Percentiles rank a stretch among this genome's conserved stretches.
Conservation (phyloP, 495 filamentous ascomycete genomes). For the Letharia lupina region DNA sequence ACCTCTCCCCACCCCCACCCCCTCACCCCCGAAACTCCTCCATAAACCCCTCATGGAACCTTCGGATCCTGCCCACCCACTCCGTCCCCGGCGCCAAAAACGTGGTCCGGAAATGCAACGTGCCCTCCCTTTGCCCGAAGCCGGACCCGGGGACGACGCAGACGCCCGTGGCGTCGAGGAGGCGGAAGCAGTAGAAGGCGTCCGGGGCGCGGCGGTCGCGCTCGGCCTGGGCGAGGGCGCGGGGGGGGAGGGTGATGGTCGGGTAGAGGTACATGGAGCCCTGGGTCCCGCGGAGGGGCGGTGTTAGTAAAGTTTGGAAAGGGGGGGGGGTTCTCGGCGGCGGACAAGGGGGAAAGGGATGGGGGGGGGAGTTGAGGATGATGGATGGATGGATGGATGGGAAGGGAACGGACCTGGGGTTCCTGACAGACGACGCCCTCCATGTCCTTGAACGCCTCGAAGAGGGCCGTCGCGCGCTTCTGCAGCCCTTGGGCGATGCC, state of each 20-base stretch:
- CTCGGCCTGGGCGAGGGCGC: slow-evolving; percentile 65
- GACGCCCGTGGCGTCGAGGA: slow-evolving; percentile 92
- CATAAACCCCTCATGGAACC: slow-evolving; percentile 91
- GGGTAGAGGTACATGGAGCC: slow-evolving; percentile 99
- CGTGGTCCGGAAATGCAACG: slow-evolving; percentile 90
- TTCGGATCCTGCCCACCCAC: slow-evolving; percentile 79
- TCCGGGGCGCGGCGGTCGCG: slow-evolving; percentile 69
- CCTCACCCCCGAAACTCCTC: slow-evolving; percentile 51
- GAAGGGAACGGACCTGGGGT: slow-evolving; percentile 46
- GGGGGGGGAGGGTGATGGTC: slow-evolving; percentile 67
- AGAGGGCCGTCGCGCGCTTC: slow-evolving; percentile 73
- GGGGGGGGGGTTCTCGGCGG: neutral
- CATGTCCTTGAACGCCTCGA: slow-evolving; percentile 85
- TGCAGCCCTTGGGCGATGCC: slow-evolving; percentile 66
- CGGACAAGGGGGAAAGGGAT: neutral
- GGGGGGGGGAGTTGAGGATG: neutral
- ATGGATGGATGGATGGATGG: slow-evolving; percentile 7
- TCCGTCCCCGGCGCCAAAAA: slow-evolving; percentile 94
- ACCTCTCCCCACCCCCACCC: neutral
- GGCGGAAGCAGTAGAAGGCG: slow-evolving; percentile 84
- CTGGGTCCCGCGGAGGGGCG: slow-evolving; percentile 31
- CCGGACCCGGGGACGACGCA: slow-evolving; percentile 88
- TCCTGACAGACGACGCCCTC: slow-evolving; percentile 85
- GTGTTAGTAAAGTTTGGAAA: neutral
- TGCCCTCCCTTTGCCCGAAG: slow-evolving; percentile 89